Conservation (phyloP, 140 eudicot species). For the Flaveria floridana region DNA sequence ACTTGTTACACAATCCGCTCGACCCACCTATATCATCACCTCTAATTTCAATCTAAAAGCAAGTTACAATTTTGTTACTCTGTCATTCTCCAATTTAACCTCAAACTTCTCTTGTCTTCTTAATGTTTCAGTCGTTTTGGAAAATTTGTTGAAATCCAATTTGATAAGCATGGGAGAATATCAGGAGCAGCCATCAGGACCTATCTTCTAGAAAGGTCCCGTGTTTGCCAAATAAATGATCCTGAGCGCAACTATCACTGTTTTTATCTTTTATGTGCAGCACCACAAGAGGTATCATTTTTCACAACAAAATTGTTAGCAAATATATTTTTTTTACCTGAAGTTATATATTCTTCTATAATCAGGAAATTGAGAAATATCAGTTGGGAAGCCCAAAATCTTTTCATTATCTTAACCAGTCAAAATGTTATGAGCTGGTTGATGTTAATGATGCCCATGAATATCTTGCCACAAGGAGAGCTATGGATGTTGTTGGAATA, state of each 20-base stretch:
- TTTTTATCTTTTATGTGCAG: slow-evolving; percentile 98
- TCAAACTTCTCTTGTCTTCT: slow-evolving; percentile 9
- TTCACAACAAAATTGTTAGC: not conserved
- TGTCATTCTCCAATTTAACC: slow-evolving; percentile 21
- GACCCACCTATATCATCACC: not conserved
- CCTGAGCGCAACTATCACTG: slow-evolving; percentile 99
- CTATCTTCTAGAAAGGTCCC: slow-evolving; percentile 94
- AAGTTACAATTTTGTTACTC: not conserved
- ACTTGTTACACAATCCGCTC: not conserved
- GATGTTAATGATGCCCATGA: slow-evolving; percentile 85
- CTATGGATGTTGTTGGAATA: slow-evolving; percentile 97
- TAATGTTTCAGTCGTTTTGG: slow-evolving; percentile 87
- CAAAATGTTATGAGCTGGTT: slow-evolving; percentile 88
- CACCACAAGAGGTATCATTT: slow-evolving; percentile 82
- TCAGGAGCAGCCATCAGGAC: slow-evolving; percentile 99
- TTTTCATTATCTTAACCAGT: slow-evolving; percentile 95
- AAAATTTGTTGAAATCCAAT: slow-evolving; percentile 98
- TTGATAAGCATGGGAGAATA: slow-evolving; percentile 95
- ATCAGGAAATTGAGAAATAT: slow-evolving; percentile 85
- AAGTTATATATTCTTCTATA: slow-evolving; percentile 21
- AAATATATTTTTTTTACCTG: slow-evolving; percentile 9
- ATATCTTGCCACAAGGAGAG: slow-evolving; percentile 93
- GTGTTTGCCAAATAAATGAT: slow-evolving; percentile 92
- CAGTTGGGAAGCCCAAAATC: slow-evolving; percentile 80
- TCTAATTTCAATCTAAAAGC: not conserved